Evolutionary conservation across 352 stramenopile species (phyloP).

Genomic region (Globisporangium yorkense): DNA sequence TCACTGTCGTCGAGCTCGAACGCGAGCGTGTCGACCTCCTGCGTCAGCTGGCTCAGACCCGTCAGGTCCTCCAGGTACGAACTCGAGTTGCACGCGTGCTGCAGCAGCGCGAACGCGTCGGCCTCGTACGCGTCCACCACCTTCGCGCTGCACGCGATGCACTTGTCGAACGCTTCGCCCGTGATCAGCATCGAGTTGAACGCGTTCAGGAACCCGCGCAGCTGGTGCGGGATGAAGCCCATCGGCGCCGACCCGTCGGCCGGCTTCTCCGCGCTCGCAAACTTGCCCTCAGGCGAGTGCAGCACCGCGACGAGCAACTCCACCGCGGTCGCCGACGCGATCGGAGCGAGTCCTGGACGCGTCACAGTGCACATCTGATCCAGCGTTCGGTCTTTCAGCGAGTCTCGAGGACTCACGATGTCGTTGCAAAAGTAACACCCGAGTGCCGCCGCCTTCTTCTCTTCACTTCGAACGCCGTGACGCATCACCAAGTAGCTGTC

Average conservation of each 20-base stretch:
- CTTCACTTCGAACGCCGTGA: slow-evolving; percentile 70
- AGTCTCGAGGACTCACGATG: slow-evolving; percentile 97
- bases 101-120: slow-evolving; percentile 39
- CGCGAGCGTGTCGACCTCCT: slow-evolving; percentile 49
- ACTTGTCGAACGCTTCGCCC: slow-evolving; percentile 92
- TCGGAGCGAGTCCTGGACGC: slow-evolving; percentile 91
- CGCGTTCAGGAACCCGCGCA: slow-evolving; percentile 93
- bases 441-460: slow-evolving; percentile 27
- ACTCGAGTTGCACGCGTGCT: slow-evolving; percentile 63
- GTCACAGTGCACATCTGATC: slow-evolving; percentile 99
- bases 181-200: slow-evolving; percentile 83
- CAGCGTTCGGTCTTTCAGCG: slow-evolving; percentile 94
- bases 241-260: slow-evolving; percentile 50
- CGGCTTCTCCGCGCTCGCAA: slow-evolving; percentile 57
- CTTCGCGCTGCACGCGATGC: slow-evolving; percentile 91
- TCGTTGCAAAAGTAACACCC: slow-evolving; percentile 99
- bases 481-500: slow-evolving; percentile 98
- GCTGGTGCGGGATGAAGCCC: slow-evolving; percentile 91
- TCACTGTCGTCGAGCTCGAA: slow-evolving; percentile 70
- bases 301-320: slow-evolving; percentile 96
- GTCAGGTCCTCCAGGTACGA: slow-evolving; percentile 80
- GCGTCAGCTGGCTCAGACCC: slow-evolving; percentile 50
- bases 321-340: slow-evolving; percentile 91
- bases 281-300: slow-evolving; percentile 86
- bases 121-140: slow-evolving; percentile 86